Percentiles rank a stretch among this genome's conserved stretches.
These are phyloP conservation scores for Colletotrichum tanaceti DNA, from an alignment of 2,329 filamentous ascomycete species.

Conservation along the genomic window DNA sequence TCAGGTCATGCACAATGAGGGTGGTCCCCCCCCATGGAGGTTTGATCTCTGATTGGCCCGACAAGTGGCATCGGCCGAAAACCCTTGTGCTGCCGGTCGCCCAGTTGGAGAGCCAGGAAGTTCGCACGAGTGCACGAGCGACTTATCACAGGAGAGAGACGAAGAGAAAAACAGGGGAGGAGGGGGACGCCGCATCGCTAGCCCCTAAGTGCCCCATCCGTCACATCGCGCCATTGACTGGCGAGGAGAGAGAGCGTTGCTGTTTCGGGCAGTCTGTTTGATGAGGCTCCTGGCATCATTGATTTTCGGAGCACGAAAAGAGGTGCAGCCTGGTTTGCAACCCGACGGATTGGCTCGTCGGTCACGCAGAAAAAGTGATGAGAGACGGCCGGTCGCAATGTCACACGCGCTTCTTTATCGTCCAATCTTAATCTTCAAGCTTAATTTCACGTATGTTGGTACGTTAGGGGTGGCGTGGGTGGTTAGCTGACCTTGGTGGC, in stretches of 20 bases:
- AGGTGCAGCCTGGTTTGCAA: background rate
- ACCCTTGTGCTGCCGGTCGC: background rate
- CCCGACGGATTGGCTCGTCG: slow-evolving; percentile 20
- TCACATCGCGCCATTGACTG: slow-evolving; percentile 3
- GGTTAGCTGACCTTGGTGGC: background rate
- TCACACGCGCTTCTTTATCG: slow-evolving; percentile 33
- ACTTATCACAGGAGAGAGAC: no score
- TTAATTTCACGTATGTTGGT: slow-evolving; percentile 40
- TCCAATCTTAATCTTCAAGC: slow-evolving; percentile 39
- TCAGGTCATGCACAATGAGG: slow-evolving; percentile 26
- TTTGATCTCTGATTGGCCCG: slow-evolving; percentile 2
- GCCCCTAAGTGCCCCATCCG: no score
- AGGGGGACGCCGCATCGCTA: slow-evolving; percentile 4
- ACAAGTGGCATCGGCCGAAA: background rate
- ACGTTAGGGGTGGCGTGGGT: no score
- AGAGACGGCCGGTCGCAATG: slow-evolving; percentile 25
- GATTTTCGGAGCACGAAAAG: slow-evolving; percentile 10
- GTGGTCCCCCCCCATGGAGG: background rate
- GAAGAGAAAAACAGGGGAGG: background rate
- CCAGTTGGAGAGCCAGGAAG: slow-evolving; percentile 8
- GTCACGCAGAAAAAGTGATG: slow-evolving; percentile 5
- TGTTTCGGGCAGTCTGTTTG: slow-evolving; percentile 16
- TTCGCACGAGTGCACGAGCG: no score
- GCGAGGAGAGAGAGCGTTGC: slow-evolving; percentile 11
- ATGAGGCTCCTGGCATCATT: slow-evolving; percentile 24